Percentiles rank a stretch among this genome's conserved stretches.
phyloP scores from a whole-genome alignment of 2,329 filamentous ascomycete species.

The Colletotrichum acutatum region DNA sequence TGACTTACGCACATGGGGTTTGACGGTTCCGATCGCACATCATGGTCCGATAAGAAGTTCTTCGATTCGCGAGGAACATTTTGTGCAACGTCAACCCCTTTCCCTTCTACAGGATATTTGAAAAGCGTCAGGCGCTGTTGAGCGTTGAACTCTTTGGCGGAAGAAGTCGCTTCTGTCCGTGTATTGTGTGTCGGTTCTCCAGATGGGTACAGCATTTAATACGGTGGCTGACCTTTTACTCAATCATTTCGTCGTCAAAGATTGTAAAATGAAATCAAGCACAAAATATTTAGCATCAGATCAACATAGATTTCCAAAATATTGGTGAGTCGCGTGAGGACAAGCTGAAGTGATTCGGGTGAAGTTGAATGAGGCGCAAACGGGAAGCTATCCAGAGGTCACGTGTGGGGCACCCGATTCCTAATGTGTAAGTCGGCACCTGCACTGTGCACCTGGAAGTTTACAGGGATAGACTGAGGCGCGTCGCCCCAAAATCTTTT shows the following conservation, averaged over 20 bases:
- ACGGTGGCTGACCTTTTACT: neutral
- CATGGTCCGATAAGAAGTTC: constrained; percentile 16
- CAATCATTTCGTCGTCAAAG: neutral
- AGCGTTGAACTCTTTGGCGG: neutral
- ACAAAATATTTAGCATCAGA: too few species aligned
- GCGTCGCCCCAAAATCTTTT: constrained; percentile 38
- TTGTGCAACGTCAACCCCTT: neutral
- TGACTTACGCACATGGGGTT: neutral
- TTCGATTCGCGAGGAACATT: neutral
- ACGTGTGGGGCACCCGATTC: constrained; percentile 32
- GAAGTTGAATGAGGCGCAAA: constrained; percentile 14
- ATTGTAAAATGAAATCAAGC: too few species aligned
- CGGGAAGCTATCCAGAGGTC: constrained; percentile 30
- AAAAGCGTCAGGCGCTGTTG: neutral
- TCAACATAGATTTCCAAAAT: neutral
- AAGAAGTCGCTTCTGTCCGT: neutral
- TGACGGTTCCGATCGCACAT: neutral
- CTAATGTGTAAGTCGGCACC: constrained; percentile 25
- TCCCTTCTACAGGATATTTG: neutral
- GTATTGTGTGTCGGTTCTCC: neutral
- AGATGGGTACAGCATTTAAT: neutral
- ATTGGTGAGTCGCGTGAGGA: neutral
- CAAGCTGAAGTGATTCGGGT: neutral
- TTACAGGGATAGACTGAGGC: constrained; percentile 35
- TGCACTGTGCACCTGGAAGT: constrained; percentile 29